Conservation (phyloP, 2,329 filamentous ascomycete genomes). For the Nemania sp. region DNA sequence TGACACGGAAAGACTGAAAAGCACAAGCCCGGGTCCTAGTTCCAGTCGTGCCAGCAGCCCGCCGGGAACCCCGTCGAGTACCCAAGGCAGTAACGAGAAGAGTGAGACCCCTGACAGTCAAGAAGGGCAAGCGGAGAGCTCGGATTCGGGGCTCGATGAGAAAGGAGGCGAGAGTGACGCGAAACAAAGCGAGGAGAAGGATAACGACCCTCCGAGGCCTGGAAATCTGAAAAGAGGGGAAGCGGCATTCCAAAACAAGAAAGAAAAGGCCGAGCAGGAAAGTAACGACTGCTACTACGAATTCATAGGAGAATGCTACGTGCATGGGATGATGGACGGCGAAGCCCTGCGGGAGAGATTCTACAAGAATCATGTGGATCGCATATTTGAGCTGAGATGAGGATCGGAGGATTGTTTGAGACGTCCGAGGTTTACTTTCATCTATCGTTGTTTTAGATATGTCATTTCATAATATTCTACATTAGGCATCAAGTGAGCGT, state of each 20-base stretch:
- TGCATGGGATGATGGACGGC: constrained; percentile 3
- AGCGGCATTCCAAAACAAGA: not conserved
- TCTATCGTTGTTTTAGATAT: not conserved
- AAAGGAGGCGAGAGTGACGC: not conserved
- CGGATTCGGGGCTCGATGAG: not conserved
- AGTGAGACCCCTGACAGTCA: not conserved
- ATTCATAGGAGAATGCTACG: not conserved
- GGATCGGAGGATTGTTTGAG: not conserved
- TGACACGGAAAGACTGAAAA: not conserved
- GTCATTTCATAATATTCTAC: not conserved
- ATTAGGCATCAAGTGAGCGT: not conserved
- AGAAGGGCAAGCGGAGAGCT: not conserved
- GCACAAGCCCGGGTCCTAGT: not conserved
- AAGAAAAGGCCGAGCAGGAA: not conserved
- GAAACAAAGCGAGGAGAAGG: not conserved
- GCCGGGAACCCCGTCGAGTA: not conserved
- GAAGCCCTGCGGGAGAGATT: constrained; percentile 1
- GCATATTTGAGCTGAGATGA: not conserved
- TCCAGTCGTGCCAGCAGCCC: not conserved
- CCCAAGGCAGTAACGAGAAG: not conserved
- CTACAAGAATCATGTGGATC: not conserved
- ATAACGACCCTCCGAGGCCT: not conserved
- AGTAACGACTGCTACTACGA: not conserved
- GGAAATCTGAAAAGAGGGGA: not conserved
- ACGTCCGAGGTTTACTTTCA: not conserved